Evolutionary conservation across 2,329 filamentous ascomycete genomes (phyloP).

Genomic region (Microcera coccophila): DNA sequence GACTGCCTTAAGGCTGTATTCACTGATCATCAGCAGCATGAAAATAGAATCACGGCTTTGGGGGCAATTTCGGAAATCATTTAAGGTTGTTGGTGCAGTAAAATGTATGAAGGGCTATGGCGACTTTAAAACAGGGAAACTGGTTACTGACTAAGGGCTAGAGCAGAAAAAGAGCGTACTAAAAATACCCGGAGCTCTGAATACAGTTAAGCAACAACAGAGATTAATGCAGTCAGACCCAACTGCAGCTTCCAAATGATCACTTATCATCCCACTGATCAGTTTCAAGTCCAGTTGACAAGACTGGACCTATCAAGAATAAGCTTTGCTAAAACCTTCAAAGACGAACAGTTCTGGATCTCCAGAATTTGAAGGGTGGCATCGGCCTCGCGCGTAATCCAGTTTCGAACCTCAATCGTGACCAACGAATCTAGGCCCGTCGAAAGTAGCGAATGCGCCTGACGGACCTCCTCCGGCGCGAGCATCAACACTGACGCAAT

Average conservation of each 20-base stretch:
- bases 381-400: slow-evolving; percentile 42
- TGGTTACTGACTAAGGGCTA: too few relatives aligned
- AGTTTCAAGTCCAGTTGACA: too few relatives aligned
- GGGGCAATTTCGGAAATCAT: slow-evolving; percentile 8
- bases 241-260: too few relatives aligned
- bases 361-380: slow-evolving; percentile 51
- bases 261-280: too few relatives aligned
- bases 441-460: slow-evolving; percentile 20
- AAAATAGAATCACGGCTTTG: slow-evolving; percentile 9
- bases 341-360: slow-evolving; percentile 47
- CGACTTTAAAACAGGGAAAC: too few relatives aligned
- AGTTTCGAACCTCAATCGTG: slow-evolving; percentile 49
- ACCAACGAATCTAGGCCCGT: slow-evolving; percentile 45
- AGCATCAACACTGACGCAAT: slow-evolving; percentile 31
- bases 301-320: too few relatives aligned
- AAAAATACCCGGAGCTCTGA: too few relatives aligned
- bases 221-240: too few relatives aligned
- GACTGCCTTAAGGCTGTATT: background rate
- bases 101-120: too few relatives aligned
- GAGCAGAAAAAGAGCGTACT: too few relatives aligned
- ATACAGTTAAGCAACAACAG: too few relatives aligned
- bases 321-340: slow-evolving; percentile 21
- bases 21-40: slow-evolving; percentile 10
- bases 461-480: slow-evolving; percentile 19
- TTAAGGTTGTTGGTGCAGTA: background rate